Conservation (phyloP, 176 grass and related monocot species). For the Carex kokanica region DNA sequence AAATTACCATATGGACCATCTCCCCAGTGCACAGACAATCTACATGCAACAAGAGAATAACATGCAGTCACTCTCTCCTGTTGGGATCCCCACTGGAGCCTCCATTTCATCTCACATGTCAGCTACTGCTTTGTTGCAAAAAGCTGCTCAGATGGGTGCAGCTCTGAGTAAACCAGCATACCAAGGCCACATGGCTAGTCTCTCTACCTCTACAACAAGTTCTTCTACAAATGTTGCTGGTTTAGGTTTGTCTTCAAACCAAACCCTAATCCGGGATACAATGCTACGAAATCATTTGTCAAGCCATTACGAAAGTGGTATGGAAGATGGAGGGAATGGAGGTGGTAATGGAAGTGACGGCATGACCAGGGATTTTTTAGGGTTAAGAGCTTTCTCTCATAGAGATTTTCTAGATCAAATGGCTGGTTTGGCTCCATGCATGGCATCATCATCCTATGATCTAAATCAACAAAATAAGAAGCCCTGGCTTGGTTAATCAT, state of each 20-base stretch:
- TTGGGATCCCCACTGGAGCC: conserved; percentile 35
- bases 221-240: not conserved
- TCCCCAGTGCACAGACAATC: conserved; percentile 30
- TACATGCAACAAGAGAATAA: conserved; percentile 44
- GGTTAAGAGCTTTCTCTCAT: conserved; percentile 67
- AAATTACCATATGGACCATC: conserved; percentile 43
- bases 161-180: conserved; percentile 58
- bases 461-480: conserved; percentile 52
- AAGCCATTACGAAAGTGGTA: conserved; percentile 18
- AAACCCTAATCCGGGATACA: conserved; percentile 21
- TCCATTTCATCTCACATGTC: conserved; percentile 71
- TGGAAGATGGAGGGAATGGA: conserved; percentile 17
- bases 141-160: conserved; percentile 94
- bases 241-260: conserved; percentile 30
- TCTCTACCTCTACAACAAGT: conserved; percentile 29
- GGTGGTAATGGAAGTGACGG: conserved; percentile 38
- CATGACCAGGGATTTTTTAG: conserved; percentile 86
- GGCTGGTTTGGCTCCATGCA: conserved; percentile 57
- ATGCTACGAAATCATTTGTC: conserved; percentile 20
- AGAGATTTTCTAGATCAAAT: conserved; percentile 68
- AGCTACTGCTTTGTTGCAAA: conserved; percentile 94
- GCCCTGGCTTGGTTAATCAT: conserved; percentile 58
- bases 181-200: conserved; percentile 71
- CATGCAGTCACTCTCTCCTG: conserved; percentile 20
- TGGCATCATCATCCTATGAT: conserved; percentile 59